Evolutionary conservation across 306 rosid genomes (phyloP), one percentile per base, ranked within the genome.

Genomic region (Prunus mongolica): DNA sequence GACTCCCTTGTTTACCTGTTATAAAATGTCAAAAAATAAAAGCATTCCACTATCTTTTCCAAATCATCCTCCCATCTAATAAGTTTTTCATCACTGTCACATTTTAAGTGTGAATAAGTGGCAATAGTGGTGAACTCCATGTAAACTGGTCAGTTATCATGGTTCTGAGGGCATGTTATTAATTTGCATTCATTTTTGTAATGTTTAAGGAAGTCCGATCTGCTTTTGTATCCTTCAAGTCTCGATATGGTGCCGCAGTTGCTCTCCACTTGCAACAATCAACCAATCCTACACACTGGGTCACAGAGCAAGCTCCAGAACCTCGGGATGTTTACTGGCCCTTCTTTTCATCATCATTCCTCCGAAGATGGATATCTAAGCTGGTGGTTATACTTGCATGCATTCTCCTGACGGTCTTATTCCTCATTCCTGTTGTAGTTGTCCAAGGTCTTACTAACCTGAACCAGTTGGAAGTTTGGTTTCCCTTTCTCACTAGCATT

Each of bases 321-420:
- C 97, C 97, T 20, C 79, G 46, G 16, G 97, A 95, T 80, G 97
- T 95, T 70, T 92, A 90, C 77, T 95, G 99, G 99, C 97, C 99
- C 50, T 90, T 89, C 89, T 95, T 95, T 81, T 88, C 96, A 14
- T 85, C 92, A 66, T 84, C 99, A 13, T 92, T 95, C 83, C 74
- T 91, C 69, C 82, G 81, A 86, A 84, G 91, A 89, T 95, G 99
- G 99, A 88, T 92, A 57, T 95, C 91, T 34, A 95, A 89, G 89
- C 87, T 95, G 88, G 91, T 86, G 72, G 89, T 91, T 76, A 38
- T 87, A 32, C 28, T 88, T 76, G 86, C 87, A 28, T 88, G 76
- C 73, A 78, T 78, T 79, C 74, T 91, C 77, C 87, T 92, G 77
- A 89, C 96, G 6, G 66, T 86, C 72, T 38, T 88, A 72, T 95